Base-by-base conservation (phyloP, 192 early-diverging fungal genomes). In the Entomortierella chlamydospora region DNA sequence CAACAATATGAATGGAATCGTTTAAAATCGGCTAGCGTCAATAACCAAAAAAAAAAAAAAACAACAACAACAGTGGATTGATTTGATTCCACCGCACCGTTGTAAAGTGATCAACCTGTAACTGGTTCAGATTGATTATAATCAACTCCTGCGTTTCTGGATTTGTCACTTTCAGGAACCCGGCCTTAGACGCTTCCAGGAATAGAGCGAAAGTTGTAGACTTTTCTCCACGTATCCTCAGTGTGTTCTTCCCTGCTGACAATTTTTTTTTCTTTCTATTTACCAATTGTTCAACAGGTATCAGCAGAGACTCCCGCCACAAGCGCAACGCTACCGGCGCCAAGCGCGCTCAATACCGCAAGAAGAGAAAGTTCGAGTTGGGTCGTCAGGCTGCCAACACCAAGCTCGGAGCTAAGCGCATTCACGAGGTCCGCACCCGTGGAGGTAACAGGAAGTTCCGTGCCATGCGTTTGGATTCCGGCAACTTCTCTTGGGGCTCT, bases 321-420 rank as follows among this genome's bases (percentile, higher is more conserved):
- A 99, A 99, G 93, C 94, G 97, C 83, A 89, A 90, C 71, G 92
- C 92, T 87, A 96, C 98, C 51, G 96, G 98, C 89, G 98, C 97
- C 90, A 97, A 97, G 91, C 93, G 98, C 85, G 95, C 95, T 82
- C 95, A 97, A 83, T 97, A 96, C 94, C 94, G 98, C 91, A 99
- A 99, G 96, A 99, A 99, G 95, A 95, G 98, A 93, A 99, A 99
- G 94, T 99, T 99, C 91, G 98, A 99, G 89, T 90, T 98, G 81
- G 98, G 97, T 86, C 95, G 98, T 86, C 98, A 98, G 91, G 83
- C 95, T 77, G 97, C 96, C 82, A 93, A 93, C 92, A 99, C 98
- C 89, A 96, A 95, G 90, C 91, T 99, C 68, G 98, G 97, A 64
- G 85, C 88, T 81, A 98, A 98, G 95, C 92, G 96, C 82, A 94